phyloP scores from a whole-genome alignment of 208 protist species.

The Endotrypanum monterogeii region DNA sequence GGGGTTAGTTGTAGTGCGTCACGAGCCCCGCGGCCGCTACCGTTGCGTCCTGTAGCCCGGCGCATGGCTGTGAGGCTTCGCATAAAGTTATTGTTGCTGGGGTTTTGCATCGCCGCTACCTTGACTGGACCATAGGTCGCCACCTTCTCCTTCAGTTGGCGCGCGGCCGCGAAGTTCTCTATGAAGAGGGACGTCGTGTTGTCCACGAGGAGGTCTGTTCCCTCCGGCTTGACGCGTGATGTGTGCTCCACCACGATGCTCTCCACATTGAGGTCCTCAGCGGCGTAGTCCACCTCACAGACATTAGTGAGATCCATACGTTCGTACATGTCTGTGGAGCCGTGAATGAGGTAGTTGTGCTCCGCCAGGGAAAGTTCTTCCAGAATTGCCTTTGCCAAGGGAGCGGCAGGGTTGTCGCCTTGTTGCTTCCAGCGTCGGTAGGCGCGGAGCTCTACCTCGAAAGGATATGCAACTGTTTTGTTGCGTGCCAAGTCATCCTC shows the following conservation, averaged over 20 bases:
- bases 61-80: constrained; percentile 23
- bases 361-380: constrained; percentile 82
- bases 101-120: constrained; percentile 56
- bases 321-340: constrained; percentile 79
- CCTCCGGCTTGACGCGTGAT: constrained; percentile 61
- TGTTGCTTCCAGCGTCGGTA: constrained; percentile 85
- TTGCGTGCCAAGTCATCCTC: constrained; percentile 48
- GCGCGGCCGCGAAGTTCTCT: constrained; percentile 88
- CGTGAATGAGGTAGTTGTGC: constrained; percentile 77
- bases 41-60: constrained; percentile 16
- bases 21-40: constrained; percentile 19
- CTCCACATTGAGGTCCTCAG: constrained; percentile 86
- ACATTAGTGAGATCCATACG: constrained; percentile 81
- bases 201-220: constrained; percentile 77
- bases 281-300: constrained; percentile 76
- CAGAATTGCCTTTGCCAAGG: constrained; percentile 78
- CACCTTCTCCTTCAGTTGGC: constrained; percentile 66
- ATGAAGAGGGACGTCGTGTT: constrained; percentile 84
- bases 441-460: constrained; percentile 83
- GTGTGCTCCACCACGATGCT: constrained; percentile 89
- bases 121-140: constrained; percentile 45
- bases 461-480: constrained; percentile 86
- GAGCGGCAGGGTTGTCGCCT: constrained; percentile 63
- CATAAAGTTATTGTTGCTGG: constrained; percentile 64
- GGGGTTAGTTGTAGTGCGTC: constrained; percentile 26